Percentiles rank a stretch among this genome's conserved stretches.
phyloP scores from a whole-genome alignment of 768 basidiomycete species.

The Leccinum variicolor region DNA sequence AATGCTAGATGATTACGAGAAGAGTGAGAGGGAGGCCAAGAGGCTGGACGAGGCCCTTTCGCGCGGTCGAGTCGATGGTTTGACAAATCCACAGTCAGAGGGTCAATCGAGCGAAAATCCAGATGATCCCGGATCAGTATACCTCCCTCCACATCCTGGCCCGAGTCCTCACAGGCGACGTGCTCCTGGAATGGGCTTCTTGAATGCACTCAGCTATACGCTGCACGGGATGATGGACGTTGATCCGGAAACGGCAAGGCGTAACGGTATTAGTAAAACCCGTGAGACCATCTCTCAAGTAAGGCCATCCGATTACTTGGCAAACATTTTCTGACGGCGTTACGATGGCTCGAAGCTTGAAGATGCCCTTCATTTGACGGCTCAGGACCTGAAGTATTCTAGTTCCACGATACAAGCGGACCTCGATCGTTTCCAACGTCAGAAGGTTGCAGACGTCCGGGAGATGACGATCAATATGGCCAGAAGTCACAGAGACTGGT shows the following conservation, averaged over 20 bases:
- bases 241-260: constrained; percentile 92
- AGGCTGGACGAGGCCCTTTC: constrained; percentile 86
- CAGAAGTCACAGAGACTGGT: constrained; percentile 92
- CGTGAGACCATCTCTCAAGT: constrained; percentile 95
- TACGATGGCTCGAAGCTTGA: constrained; percentile 63
- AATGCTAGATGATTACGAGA: constrained; percentile 84
- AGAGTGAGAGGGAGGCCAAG: constrained; percentile 86
- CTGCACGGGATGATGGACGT: constrained; percentile 98
- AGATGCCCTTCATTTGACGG: constrained; percentile 88
- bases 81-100: constrained; percentile 22
- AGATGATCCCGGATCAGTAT: constrained; percentile 44
- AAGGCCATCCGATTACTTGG: constrained; percentile 19
- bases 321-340: constrained; percentile 13
- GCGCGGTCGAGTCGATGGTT: constrained; percentile 43
- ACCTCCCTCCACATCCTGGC: constrained; percentile 77
- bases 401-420: constrained; percentile 97
- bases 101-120: constrained; percentile 33
- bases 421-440: constrained; percentile 95
- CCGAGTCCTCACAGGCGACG: constrained; percentile 62
- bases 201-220: constrained; percentile 92
- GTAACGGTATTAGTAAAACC: constrained; percentile 92
- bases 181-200: constrained; percentile 77
- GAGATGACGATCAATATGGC: constrained; percentile 94
- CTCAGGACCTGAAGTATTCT: constrained; percentile 94
- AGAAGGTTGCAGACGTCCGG: constrained; percentile 94